These are phyloP conservation scores for Botrytis aclada DNA, from an alignment of 2,329 filamentous ascomycete genomes.

Conservation along the genomic window DNA sequence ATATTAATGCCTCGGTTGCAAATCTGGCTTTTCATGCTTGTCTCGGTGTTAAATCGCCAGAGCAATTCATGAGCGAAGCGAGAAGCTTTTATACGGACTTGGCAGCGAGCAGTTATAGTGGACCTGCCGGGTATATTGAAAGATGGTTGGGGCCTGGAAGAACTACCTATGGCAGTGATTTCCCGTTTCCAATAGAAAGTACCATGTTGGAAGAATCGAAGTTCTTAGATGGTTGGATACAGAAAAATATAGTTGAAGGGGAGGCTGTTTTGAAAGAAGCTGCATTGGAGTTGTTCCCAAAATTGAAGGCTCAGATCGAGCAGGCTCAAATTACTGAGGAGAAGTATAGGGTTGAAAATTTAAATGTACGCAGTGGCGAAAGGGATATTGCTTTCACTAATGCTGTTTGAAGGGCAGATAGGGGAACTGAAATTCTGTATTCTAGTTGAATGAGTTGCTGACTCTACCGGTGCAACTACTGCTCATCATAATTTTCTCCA, in stretches of 20 bases:
- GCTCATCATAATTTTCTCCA: background rate
- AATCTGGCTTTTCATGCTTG: background rate
- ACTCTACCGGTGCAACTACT: background rate
- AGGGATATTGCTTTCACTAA: too few species aligned
- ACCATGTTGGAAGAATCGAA: background rate
- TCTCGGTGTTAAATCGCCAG: background rate
- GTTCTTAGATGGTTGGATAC: background rate
- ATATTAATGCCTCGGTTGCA: slow-evolving; percentile 21
- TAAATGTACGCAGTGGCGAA: background rate
- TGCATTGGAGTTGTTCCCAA: background rate
- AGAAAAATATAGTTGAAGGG: background rate
- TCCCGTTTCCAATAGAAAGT: background rate
- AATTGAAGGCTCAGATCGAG: background rate
- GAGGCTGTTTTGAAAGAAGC: background rate
- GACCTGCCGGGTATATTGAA: background rate
- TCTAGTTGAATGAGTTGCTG: background rate
- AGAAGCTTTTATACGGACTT: slow-evolving; percentile 1
- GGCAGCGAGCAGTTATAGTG: background rate
- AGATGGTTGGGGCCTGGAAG: background rate
- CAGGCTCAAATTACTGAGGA: background rate
- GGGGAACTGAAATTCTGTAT: too few species aligned
- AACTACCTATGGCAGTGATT: slow-evolving; percentile 3
- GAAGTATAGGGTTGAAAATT: too few species aligned
- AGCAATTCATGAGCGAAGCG: slow-evolving; percentile 7
- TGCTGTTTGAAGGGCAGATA: background rate